Evolutionary conservation across 2,329 filamentous ascomycete species (phyloP), one percentile per base, ranked within the genome.

Genomic region (Xylaria sp.): DNA sequence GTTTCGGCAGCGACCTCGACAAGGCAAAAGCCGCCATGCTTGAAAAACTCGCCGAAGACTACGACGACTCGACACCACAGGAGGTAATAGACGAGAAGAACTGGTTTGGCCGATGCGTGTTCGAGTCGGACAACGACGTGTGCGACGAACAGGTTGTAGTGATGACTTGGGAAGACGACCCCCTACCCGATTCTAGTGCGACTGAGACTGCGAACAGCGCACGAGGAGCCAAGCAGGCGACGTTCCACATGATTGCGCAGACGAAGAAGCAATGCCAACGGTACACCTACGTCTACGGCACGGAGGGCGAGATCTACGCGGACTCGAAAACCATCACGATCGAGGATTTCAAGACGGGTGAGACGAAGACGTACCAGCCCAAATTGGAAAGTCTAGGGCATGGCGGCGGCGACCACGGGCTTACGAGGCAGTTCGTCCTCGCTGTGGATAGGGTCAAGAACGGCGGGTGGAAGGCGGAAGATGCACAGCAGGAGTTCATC

Each of bases 81-180:
- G 76, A 81, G 1, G 81, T 84, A n/a, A 78, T 87, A 1, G 83
- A 84, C 2, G 81, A 82, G 5, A 82, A 85, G 10, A 91, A 91
- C 72, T 92, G 94, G 94, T 98, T 94, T 77, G 96, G 96, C 0
- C 89, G 95, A n/a, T 99, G 96, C 78, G 96, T 98, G 1, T 98
- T 91, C 82, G 96, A 98, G 78, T 85, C 91, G 4, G 94, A 97
- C 81, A 99, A 98, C 81, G 90, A 97, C 76, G 96, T 98, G 51
- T 93, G 91, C 76, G 96, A 99, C 79, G 94, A 98, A 76, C 95
- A 98, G 80, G 87, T 91, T 32, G 96, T 98, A 23, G 95, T 92
- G 0, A 89, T 98, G 62, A 89, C 88, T 3, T 98, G 95, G 94
- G 91, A 94, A 13, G 93, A 97, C 54, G 90, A 92, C 69, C 82